Conservation (phyloP, 176 grass and related monocot genomes). For the Leersia perrieri region DNA sequence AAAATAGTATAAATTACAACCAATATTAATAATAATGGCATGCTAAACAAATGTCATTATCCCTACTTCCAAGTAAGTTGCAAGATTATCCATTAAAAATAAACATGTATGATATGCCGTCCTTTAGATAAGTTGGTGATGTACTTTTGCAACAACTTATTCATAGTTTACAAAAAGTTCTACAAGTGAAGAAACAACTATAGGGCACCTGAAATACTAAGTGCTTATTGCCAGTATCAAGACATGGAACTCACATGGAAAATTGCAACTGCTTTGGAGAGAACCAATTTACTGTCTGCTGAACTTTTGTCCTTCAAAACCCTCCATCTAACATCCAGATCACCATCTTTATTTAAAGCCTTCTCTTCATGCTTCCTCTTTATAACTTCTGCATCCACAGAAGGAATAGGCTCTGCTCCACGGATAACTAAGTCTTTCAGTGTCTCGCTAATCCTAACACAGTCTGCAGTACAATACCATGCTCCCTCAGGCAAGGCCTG, state of each 20-base stretch:
- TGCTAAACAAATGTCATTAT: not conserved
- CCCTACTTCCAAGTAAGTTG: not conserved
- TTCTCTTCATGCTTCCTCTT: slow-evolving; percentile 70
- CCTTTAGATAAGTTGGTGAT: not conserved
- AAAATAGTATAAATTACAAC: not conserved
- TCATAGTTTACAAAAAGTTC: slow-evolving; percentile 13
- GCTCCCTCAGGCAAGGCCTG: slow-evolving; percentile 84
- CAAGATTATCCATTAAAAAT: not conserved
- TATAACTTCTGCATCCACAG: slow-evolving; percentile 56
- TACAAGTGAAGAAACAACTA: not conserved
- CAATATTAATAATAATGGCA: not conserved
- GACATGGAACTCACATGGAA: slow-evolving; percentile 72
- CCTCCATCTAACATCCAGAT: slow-evolving; percentile 81
- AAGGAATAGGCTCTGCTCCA: slow-evolving; percentile 50
- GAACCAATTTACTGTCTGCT: slow-evolving; percentile 75
- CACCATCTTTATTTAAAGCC: slow-evolving; percentile 39
- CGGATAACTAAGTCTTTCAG: slow-evolving; percentile 50
- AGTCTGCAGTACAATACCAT: slow-evolving; percentile 80
- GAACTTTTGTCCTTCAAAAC: slow-evolving; percentile 72
- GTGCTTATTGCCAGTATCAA: slow-evolving; percentile 1
- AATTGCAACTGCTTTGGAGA: slow-evolving; percentile 87
- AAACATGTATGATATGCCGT: not conserved
- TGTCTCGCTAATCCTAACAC: slow-evolving; percentile 54
- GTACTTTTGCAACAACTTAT: not conserved
- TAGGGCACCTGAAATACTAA: not conserved